phyloP scores from a whole-genome alignment of 225 moss, liverwort and hornwort species.

The Sphagnum tenellum region DNA sequence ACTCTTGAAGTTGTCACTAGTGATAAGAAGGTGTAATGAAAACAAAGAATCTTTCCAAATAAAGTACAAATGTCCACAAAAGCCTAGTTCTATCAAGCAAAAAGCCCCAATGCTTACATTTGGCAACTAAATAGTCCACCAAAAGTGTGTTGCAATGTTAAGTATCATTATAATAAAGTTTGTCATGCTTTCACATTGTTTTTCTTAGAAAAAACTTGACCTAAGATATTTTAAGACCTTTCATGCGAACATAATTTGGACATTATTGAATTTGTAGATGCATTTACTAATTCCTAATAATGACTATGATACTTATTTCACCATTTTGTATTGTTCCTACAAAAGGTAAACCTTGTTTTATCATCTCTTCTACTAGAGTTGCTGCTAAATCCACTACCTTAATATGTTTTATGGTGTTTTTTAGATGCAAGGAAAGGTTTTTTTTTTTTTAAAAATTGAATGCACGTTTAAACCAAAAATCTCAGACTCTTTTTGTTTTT shows the following conservation, averaged over 20 bases:
- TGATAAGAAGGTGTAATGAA: slow-evolving; percentile 63
- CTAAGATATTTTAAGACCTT: too few relatives aligned
- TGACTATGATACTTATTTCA: too few relatives aligned
- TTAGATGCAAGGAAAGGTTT: slow-evolving; percentile 46
- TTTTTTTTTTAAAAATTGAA: too few relatives aligned
- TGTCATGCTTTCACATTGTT: too few relatives aligned
- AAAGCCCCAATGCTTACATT: slow-evolving; percentile 96
- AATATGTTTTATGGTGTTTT: slow-evolving; percentile 81
- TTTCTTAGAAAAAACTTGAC: too few relatives aligned
- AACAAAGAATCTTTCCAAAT: slow-evolving; percentile 44
- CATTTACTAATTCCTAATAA: too few relatives aligned
- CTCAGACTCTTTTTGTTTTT: too few relatives aligned
- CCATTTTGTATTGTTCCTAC: slow-evolving; percentile 32
- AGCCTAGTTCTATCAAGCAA: slow-evolving; percentile 53
- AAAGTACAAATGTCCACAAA: slow-evolving; percentile 36
- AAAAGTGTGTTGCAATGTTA: too few relatives aligned
- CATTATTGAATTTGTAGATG: too few relatives aligned
- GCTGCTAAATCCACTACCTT: slow-evolving; percentile 87
- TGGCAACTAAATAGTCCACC: slow-evolving; percentile 14
- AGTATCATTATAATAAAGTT: too few relatives aligned
- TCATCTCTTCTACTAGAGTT: slow-evolving; percentile 81
- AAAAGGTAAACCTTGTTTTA: slow-evolving; percentile 64
- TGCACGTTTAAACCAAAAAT: too few relatives aligned
- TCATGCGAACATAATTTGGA: too few relatives aligned
- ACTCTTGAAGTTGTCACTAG: slow-evolving; percentile 63